phyloP scores from a whole-genome alignment of 1,284 basidiomycete genomes.

The Cystobasidium slooffiae region DNA sequence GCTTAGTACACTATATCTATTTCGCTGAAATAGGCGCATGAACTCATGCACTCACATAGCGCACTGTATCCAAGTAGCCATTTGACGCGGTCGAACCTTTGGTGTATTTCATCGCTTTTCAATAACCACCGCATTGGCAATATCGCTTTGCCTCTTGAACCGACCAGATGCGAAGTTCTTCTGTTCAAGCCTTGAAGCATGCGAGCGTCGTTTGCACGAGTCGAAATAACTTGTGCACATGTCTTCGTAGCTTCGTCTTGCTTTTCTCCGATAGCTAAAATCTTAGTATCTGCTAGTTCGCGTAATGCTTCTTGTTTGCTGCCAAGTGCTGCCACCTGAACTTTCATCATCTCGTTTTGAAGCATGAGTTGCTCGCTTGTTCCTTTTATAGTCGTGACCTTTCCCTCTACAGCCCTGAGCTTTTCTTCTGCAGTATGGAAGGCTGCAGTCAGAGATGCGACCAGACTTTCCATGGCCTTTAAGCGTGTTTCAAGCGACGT shows the following conservation, averaged over 20 bases:
- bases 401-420: too few relatives aligned
- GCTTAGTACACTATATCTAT: too few relatives aligned
- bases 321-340: not conserved
- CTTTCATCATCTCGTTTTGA: not conserved
- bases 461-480: not conserved
- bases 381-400: too few relatives aligned
- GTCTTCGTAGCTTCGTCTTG: conserved; percentile 1
- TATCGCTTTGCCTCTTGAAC: not conserved
- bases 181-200: not conserved
- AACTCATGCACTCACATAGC: too few relatives aligned
- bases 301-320: conserved; percentile 48
- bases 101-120: too few relatives aligned
- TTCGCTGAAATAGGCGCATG: too few relatives aligned
- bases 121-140: not conserved
- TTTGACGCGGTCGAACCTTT: too few relatives aligned
- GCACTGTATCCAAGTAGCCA: too few relatives aligned
- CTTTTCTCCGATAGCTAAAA: not conserved
- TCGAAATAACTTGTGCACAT: not conserved
- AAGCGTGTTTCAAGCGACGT: not conserved
- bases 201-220: not conserved
- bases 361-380: not conserved
- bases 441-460: not conserved
- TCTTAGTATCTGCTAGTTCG: conserved; percentile 1
- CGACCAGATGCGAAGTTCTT: not conserved
- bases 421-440: too few relatives aligned